Base-by-base conservation (phyloP, 164 flowering plant species). In the Annona cherimola region DNA sequence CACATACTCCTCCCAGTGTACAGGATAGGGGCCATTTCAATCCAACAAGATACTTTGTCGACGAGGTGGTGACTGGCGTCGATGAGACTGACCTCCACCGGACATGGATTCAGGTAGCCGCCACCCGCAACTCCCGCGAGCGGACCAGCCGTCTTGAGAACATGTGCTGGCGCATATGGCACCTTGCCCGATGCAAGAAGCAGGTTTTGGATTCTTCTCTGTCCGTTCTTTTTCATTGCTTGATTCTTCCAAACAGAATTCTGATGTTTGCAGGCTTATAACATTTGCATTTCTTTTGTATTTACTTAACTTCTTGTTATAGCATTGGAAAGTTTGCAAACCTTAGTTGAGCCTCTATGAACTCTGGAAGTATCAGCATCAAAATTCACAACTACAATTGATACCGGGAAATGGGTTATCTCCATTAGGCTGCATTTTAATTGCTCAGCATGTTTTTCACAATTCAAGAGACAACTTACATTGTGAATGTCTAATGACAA, bases 141-240 rank as follows among this genome's bases (percentile, higher is more conserved):
- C 84, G 98, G 39, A 90, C 90, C 81, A 86, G 90, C 44, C 72
- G 99, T 12, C 91, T 94, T 60, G 97, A 94, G 85, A 94, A 94
- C 76, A 94, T 91, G 97, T 94, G 99, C 71, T 94, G 99, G 99
- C 83, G 99, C 20, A 90, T 94, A 65, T 94, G 99, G 99, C 99
- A 94, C 73, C 99, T 94, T 39, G 80, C 99, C 11, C 87, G 96
- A 40, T 85, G 88, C 83, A 83, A 89, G 86, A 90, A 87, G 71
- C 96, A 90, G 91, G 96, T 89, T 3, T 57, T 8, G 40, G 11
- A 35, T 45, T 4, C 1, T 42, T 19, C 26, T 61, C 19, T 61
- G 14, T 61, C 61, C 14, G 5, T 62, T 62, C 9, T 12, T 62
- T 62, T 26, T 35, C 11, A 19, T 61, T 62, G 39, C 2, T 62